phyloP scores from a whole-genome alignment of 768 basidiomycete species.

The Trametes cinnabarina region DNA sequence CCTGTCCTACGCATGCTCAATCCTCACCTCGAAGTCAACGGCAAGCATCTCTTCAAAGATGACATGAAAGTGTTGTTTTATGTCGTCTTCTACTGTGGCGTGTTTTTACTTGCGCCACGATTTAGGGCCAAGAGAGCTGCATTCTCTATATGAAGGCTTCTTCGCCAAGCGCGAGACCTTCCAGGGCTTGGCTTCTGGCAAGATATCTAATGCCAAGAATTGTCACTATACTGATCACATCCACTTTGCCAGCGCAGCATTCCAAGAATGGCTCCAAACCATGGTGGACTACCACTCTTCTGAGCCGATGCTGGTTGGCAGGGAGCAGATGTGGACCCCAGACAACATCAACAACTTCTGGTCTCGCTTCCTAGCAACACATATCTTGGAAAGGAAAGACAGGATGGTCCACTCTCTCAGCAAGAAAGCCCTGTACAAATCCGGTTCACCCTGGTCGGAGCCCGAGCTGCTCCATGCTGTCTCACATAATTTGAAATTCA shows the following conservation, averaged over 20 bases:
- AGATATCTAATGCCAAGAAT: not conserved
- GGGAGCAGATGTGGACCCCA: not conserved
- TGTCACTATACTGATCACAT: not conserved
- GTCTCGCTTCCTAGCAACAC: not conserved
- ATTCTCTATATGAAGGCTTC: no score
- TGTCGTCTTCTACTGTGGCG: slow-evolving; percentile 8
- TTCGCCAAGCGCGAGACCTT: no score
- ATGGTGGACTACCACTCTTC: not conserved
- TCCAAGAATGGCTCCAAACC: not conserved
- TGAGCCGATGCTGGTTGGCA: no score
- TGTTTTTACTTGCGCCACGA: no score
- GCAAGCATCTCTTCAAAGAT: not conserved
- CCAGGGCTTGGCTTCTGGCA: not conserved
- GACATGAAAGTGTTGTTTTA: slow-evolving; percentile 14
- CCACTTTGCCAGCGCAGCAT: not conserved
- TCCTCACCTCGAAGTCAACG: not conserved
- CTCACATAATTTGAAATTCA: no score
- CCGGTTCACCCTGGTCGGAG: no score
- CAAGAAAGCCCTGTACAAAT: no score
- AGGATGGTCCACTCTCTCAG: not conserved
- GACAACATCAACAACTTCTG: not conserved
- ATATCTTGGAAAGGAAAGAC: not conserved
- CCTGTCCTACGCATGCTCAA: not conserved
- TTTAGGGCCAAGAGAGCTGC: no score
- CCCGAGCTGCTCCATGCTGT: no score